phyloP scores from a whole-genome alignment of 352 stramenopile genomes.

The Pythium oligandrum region DNA sequence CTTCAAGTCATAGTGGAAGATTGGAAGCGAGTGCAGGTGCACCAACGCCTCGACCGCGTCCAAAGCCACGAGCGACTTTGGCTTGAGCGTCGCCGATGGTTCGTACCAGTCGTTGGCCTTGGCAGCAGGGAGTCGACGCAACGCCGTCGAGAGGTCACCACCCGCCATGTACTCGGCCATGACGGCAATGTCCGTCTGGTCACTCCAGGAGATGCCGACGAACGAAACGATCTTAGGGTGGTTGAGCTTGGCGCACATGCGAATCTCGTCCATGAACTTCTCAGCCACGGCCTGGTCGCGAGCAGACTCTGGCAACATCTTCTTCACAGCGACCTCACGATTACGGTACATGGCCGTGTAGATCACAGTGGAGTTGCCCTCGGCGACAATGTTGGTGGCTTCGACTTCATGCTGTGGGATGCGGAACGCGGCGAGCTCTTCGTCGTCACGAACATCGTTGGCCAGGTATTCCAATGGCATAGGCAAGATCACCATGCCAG shows the following conservation, averaged over 20 bases:
- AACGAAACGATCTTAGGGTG: conserved; percentile 34
- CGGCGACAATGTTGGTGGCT: conserved; percentile 7
- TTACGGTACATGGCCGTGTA: conserved; percentile 5
- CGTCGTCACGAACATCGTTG: conserved; percentile 24
- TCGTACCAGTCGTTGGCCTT: background rate
- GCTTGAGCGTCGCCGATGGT: background rate
- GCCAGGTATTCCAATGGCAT: conserved; percentile 9
- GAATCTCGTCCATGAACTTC: conserved; percentile 38
- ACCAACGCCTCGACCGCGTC: conserved; percentile 19
- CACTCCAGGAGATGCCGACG: conserved; percentile 30
- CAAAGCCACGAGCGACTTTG: conserved; percentile 13
- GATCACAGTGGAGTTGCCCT: conserved; percentile 18
- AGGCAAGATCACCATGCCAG: no score
- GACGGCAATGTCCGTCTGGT: conserved; percentile 21
- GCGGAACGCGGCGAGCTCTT: conserved; percentile 8
- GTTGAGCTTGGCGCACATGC: conserved; percentile 23
- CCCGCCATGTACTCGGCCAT: conserved; percentile 29
- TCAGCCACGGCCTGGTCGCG: conserved; percentile 14
- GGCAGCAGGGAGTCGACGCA: background rate
- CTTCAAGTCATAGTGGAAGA: conserved; percentile 27
- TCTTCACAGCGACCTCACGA: conserved; percentile 16
- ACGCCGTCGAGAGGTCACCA: conserved; percentile 18
- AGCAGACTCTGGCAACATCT: conserved; percentile 13
- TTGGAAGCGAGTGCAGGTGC: conserved; percentile 25
- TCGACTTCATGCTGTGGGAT: conserved; percentile 7